Base-by-base conservation (phyloP, 1,284 basidiomycete genomes). In the Trichosporon inkin region DNA sequence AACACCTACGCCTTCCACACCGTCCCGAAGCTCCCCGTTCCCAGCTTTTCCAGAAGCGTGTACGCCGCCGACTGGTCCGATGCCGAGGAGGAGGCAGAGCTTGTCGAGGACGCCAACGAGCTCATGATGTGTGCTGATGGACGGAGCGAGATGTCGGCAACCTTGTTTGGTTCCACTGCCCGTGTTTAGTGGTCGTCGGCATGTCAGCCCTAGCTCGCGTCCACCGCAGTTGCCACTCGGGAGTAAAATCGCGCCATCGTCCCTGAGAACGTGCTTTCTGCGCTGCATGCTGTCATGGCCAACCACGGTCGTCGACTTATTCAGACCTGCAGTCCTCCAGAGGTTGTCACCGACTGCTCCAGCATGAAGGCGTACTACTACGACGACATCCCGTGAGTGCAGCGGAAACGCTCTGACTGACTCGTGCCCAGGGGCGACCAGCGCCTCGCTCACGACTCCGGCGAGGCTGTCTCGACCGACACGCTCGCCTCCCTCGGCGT, bases 21-120 rank as follows among this genome's bases (percentile, higher is more conserved):
- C 1, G 87, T 90, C 6, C 94, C 94, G 75, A 98, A 99, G 74
- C 89, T 92, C 38, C 95, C 95, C n/a, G 92, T 95, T 10, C 95
- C 95, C 28, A 99, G 84, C 78, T 95, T 96, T 79, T 98, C 92
- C 61, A 95, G 83, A 19, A 99, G 81, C 41, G 90, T 90, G 76
- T 98, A 98, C 71, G 95, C 89, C 67, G 85, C 87, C 6, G 88
- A 86, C 32, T 90, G 90, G 71, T 92, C 91, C 72, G 70, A 66
- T 24, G 55, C 19, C 17, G 53, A 57, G 36, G 39, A 32, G 36
- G 24, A 51, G 3, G 28, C 28, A 32, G 44, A 49, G 44, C 44
- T 49, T 17, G 22, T 49, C 44, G 44, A 49, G 14, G 44, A 20
- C 28, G 51, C 2, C 16, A 16, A 20, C n/a, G 49, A 17, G 24